A percentile compares a stretch with the other conserved stretches of the same genome.
These are phyloP conservation scores for Anethum foeniculum DNA, from an alignment of 140 eudicot species.

Conservation along the genomic window DNA sequence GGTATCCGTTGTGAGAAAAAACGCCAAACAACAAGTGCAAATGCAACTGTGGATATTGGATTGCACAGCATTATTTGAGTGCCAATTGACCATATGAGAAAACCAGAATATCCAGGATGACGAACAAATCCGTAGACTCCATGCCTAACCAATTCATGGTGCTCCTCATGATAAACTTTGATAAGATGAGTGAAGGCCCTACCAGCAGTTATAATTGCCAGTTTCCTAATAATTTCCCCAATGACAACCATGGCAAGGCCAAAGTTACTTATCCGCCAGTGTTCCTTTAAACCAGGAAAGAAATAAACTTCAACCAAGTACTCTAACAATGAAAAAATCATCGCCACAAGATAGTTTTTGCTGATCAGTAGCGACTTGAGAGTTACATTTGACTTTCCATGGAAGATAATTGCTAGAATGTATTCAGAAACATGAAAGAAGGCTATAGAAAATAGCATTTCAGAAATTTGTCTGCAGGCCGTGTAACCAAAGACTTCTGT, in stretches of 20 bases:
- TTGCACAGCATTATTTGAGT: constrained; percentile 88
- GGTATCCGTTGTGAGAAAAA: constrained; percentile 73
- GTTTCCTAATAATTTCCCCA: constrained; percentile 74
- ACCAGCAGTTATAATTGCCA: constrained; percentile 85
- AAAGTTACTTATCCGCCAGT: constrained; percentile 62
- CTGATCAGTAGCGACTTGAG: constrained; percentile 68
- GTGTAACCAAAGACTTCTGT: constrained; percentile 51
- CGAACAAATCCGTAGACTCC: constrained; percentile 68
- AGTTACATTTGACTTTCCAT: constrained; percentile 68
- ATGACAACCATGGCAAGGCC: constrained; percentile 75
- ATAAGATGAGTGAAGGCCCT: constrained; percentile 89
- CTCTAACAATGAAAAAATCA: constrained; percentile 65
- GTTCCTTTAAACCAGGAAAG: constrained; percentile 63
- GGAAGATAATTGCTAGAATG: constrained; percentile 52
- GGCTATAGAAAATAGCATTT: constrained; percentile 56
- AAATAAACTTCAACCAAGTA: constrained; percentile 54
- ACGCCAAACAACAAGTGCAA: constrained; percentile 65
- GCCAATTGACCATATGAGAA: constrained; percentile 84
- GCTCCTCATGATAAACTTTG: constrained; percentile 52
- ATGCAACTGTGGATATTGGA: constrained; percentile 55
- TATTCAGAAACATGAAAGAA: constrained; percentile 80
- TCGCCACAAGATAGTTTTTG: constrained; percentile 62
- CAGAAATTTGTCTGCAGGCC: constrained; percentile 54
- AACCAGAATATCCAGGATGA: constrained; percentile 90
- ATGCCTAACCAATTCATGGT: constrained; percentile 67